Evolutionary conservation across 176 grass and related monocot species (phyloP), one percentile per base, ranked within the genome.

Genomic region (Juncus effusus): DNA sequence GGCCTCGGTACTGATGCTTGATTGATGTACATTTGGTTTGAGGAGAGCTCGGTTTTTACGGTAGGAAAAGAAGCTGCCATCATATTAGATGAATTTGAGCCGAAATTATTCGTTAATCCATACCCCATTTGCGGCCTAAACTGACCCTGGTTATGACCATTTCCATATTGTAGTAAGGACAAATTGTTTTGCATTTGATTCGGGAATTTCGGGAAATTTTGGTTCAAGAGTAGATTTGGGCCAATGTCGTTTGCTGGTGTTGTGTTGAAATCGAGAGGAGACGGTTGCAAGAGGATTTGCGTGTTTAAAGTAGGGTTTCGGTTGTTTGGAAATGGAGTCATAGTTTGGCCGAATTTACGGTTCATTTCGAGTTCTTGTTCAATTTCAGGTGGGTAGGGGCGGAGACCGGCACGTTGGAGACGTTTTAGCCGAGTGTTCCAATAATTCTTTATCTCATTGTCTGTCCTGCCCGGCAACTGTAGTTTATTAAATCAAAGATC

Each of bases 371-470:
- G 70, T 50, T 87, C 80, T 44, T 77, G 64, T 52, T 86, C 82
- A 65, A 95, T 11, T 36, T 87, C 86, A 69, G 61, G 65, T 15
- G 90, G 90, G 72, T 95, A 95, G 6, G 75, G 67, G 49, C 80
- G 42, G 36, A 77, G 74, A 2, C 90, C 80, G 16, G 83, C 65
- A 28, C 90, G 90, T 61, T 87, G 86, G 64, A 78, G 83, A 6
- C 90, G 86, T 74, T 95, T 95, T 7, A 84, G 49, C 0, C 86
- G 69, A 44, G 85, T 95, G 85, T 95, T 95, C 89, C 89, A 94
- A 59, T 85, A 94, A 70, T 94, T 94, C 81, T 94, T 94, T 58
- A 94, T 85, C 85, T 95, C 90, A 70, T 95, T 95, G 67, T 95
- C 90, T 65, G 90, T 89, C 80, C 90, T 83, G 42, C 90, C 90